A percentile compares a stretch with the other conserved stretches of the same genome.
Conservation (phyloP, 2,329 filamentous ascomycete genomes). For the Neurospora sp. region DNA sequence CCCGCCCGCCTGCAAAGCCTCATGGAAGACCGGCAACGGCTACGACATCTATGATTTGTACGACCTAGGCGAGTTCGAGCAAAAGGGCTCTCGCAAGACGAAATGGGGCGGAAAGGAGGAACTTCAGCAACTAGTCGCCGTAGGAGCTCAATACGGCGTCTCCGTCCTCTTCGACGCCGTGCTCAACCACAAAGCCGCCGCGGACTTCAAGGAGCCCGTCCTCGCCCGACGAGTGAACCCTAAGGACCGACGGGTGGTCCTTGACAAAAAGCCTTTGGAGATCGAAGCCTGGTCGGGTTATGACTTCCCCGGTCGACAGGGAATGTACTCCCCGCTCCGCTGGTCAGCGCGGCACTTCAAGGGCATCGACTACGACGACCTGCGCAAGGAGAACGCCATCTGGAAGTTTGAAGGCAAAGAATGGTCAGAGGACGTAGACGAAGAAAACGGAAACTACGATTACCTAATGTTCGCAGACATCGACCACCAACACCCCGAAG, state of each 20-base stretch:
- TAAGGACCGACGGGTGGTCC: conserved; percentile 46
- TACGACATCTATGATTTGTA: conserved; percentile 62
- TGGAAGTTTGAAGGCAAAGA: conserved; percentile 55
- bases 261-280: conserved; percentile 48
- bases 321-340: conserved; percentile 49
- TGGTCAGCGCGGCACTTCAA: conserved; percentile 60
- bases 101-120: conserved; percentile 64
- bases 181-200: conserved; percentile 65
- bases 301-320: conserved; percentile 51
- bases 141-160: conserved; percentile 45
- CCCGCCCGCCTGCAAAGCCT: conserved; percentile 62
- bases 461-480: conserved; percentile 28
- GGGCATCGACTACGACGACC: conserved; percentile 56
- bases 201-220: conserved; percentile 55
- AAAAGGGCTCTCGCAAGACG: conserved; percentile 53
- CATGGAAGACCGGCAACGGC: conserved; percentile 53
- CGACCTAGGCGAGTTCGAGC: conserved; percentile 64
- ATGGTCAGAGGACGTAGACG: conserved; percentile 49
- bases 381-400: conserved; percentile 45
- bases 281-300: conserved; percentile 64
- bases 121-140: conserved; percentile 40
- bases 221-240: conserved; percentile 53
- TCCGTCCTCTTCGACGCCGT: conserved; percentile 64
- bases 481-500: conserved; percentile 24
- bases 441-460: conserved; percentile 52